Evolutionary conservation across 2,329 filamentous ascomycete genomes (phyloP), one percentile per base, ranked within the genome.

Genomic region (Apiospora marii): DNA sequence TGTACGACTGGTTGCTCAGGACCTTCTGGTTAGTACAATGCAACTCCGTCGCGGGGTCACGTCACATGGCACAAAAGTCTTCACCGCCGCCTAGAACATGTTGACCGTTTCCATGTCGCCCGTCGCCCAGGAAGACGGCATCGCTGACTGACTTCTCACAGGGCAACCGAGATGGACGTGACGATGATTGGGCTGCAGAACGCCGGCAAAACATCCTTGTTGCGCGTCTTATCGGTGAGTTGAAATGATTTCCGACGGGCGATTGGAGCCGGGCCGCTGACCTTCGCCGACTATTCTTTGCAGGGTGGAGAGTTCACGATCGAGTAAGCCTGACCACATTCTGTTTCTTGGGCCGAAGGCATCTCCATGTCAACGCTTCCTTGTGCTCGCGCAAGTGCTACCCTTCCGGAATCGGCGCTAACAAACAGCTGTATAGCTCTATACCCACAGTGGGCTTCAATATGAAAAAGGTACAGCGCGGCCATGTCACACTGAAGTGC

Each of bases 121-220:
- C 71, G 72, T 74, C 46, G n/a, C 64, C 67, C 71, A 70, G 72
- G 58, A 41, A 12, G 58, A n/a, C 22, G 34, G 7, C 58, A 41
- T 6, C 34, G n/a, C 58, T 41, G 58, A 64, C 58, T 41, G 30
- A 64, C 58, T 64, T 64, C 30, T 64, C 58, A 74, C 76, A 98
- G 96, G 96, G 95, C 96, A 78, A 97, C 95, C 77, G 96, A 99
- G 87, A 98, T 99, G 95, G 96, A 99, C 85, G 96, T 99, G 82
- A 98, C 96, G 78, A 97, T 99, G 93, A 96, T 99, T 82, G 96
- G 96, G 34, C 87, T 99, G 81, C 96, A 99, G 83, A 98, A 98
- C 86, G 96, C 96, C 73, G 96, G 96, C 80, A 99, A 99, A 87
- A 98, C 96, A 51, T 98, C 96, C 74, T 85, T 99, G 80, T 87